Percentiles rank a stretch among this genome's conserved stretches.
Conservation (phyloP, 805 yeast species). For the Tanozyma kutaoensis region DNA sequence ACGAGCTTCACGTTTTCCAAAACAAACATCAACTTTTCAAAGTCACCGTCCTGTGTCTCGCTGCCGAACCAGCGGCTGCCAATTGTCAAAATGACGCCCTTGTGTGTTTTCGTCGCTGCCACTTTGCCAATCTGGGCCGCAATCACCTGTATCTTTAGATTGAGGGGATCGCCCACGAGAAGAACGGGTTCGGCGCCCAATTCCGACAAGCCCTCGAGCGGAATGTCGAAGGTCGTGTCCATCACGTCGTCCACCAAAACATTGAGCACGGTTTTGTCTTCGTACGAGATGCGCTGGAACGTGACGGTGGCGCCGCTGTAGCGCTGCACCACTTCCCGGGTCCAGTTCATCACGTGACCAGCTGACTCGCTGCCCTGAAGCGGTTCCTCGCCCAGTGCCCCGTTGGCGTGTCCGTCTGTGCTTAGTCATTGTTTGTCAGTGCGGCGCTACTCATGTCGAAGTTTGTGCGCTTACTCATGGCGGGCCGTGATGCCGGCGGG, state of each 20-base stretch:
- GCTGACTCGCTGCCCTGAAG: too few relatives aligned
- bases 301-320: too few relatives aligned
- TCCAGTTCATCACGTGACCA: too few relatives aligned
- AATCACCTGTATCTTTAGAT: slow-evolving; percentile 33
- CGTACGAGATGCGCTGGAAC: slow-evolving; percentile 17
- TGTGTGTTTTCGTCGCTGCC: slow-evolving; percentile 16
- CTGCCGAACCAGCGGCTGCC: slow-evolving; percentile 35
- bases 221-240: slow-evolving; percentile 37
- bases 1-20: slow-evolving; percentile 12
- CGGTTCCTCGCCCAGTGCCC: too few relatives aligned
- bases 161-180: slow-evolving; percentile 33
- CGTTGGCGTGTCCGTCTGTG: too few relatives aligned
- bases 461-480: too few relatives aligned
- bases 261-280: slow-evolving; percentile 24
- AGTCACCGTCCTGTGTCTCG: slow-evolving; percentile 18
- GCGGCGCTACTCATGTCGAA: too few relatives aligned
- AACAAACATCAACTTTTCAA: slow-evolving; percentile 31
- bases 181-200: slow-evolving; percentile 31
- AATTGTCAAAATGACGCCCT: slow-evolving; percentile 28
- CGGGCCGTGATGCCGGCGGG: too few relatives aligned
- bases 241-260: slow-evolving; percentile 30
- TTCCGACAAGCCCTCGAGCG: slow-evolving; percentile 5
- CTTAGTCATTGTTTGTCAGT: too few relatives aligned
- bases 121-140: slow-evolving; percentile 37
- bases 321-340: too few relatives aligned